Base-by-base conservation (phyloP, 2,329 filamentous ascomycete genomes). In the Meredithiella fracta region DNA sequence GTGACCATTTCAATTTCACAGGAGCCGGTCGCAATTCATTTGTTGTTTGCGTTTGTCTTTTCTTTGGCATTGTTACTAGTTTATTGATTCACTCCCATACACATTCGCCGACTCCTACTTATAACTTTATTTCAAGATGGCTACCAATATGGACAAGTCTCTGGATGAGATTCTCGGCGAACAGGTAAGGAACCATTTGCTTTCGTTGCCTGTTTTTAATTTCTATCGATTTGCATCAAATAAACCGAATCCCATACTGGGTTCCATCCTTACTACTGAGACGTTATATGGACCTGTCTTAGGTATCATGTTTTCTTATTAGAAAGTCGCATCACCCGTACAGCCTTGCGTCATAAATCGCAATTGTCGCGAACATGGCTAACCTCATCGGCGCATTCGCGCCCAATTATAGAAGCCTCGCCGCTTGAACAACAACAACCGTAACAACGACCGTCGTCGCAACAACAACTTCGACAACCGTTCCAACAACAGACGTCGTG, bases 141-240 rank as follows among this genome's bases (percentile, higher is more conserved):
- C 67, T 55, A 65, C 67, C 59, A 72, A 70, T 59, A 74, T 78
- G 72, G 73, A 76, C 61, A 73, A 72, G 62, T 76, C 74, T 58
- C 72, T 78, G 31, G 75, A 78, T 64, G 75, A 78, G 64, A 77
- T 78, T 63, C 74, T 78, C 61, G 73, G 72, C 58, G 74, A 77
- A 60, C 70, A 67, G 64, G 71, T 73, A 65, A 53, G 65, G 17
- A 14, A 47, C 6, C 6, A 8, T 26, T 7, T 42, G 22, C 34
- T 53, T 25, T 14, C 23, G 15, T 54, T 5, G 5, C 34, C 42
- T 4, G 15, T 54, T 11, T 11, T 5, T 11, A 5, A 11, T 5
- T 5, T 34, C 29, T n/a, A 34, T 34, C 29, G 11, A 34, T 34
- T 34, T 11, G 29, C 29, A 34, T 34, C 29, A 5, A 34, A 34